A percentile compares a stretch with the other conserved stretches of the same genome.
phyloP scores from a whole-genome alignment of 2,329 filamentous ascomycete genomes.

The Akanthomyces muscarius region DNA sequence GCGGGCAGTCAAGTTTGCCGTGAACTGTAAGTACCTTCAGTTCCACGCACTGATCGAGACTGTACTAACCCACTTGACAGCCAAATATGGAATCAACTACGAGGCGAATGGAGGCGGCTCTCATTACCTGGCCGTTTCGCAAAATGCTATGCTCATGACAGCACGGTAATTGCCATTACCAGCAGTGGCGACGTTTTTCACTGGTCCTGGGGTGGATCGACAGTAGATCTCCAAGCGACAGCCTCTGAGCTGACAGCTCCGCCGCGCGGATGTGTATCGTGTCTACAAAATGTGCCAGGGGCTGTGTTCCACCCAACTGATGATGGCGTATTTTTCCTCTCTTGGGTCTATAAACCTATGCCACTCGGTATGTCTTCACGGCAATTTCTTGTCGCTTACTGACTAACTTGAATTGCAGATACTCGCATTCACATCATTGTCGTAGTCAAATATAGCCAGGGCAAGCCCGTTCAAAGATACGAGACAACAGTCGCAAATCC shows the following conservation, averaged over 20 bases:
- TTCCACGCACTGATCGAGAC: background rate
- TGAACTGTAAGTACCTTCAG: slow-evolving; percentile 7
- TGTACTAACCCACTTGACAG: background rate
- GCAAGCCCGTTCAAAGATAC: slow-evolving; percentile 5
- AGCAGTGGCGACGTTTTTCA: slow-evolving; percentile 10
- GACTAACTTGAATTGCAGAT: background rate
- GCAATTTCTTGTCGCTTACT: background rate
- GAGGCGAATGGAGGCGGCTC: slow-evolving; percentile 9
- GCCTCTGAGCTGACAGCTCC: background rate
- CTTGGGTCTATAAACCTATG: slow-evolving; percentile 6
- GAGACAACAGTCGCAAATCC: slow-evolving; percentile 12
- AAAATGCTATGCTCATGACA: slow-evolving; percentile 10
- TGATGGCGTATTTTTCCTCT: background rate
- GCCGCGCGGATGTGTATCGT: background rate
- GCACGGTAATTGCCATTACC: background rate
- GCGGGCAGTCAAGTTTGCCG: slow-evolving; percentile 5
- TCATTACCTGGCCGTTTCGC: slow-evolving; percentile 9
- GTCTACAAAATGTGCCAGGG: slow-evolving; percentile 5
- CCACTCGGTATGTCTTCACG: background rate
- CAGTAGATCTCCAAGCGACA: slow-evolving; percentile 2
- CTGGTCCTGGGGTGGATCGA: slow-evolving; percentile 11
- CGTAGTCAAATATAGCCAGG: slow-evolving; percentile 9
- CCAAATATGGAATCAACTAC: slow-evolving; percentile 6
- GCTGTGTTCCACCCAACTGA: slow-evolving; percentile 10
- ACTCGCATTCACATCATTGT: slow-evolving; percentile 11